Percentiles rank a stretch among this genome's conserved stretches.
These are phyloP conservation scores for Penicillium macrosclerotiorum DNA, from an alignment of 495 filamentous ascomycete genomes.

Conservation along the genomic window DNA sequence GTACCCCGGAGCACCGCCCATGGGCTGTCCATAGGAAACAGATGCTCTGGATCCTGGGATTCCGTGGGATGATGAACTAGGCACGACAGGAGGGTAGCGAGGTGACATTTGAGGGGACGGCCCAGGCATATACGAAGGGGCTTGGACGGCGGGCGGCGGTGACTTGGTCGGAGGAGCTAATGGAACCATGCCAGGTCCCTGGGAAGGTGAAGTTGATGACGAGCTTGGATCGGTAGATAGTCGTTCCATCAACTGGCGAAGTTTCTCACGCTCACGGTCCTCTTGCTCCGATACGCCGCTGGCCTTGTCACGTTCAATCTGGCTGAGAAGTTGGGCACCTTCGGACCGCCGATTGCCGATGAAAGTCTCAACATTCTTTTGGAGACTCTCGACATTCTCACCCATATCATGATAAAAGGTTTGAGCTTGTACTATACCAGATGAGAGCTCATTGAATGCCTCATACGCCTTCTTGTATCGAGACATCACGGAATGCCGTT, in stretches of 20 bases:
- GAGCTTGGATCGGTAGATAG: constrained; percentile 73
- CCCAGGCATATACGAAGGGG: constrained; percentile 36
- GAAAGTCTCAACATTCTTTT: constrained; percentile 95
- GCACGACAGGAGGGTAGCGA: constrained; percentile 44
- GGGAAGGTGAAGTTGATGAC: constrained; percentile 40
- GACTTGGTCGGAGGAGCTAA: constrained; percentile 39
- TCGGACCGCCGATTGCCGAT: constrained; percentile 92
- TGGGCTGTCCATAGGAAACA: constrained; percentile 43
- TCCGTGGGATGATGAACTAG: constrained; percentile 25
- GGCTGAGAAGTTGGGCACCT: constrained; percentile 80
- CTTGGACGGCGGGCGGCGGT: constrained; percentile 44
- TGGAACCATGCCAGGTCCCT: constrained; percentile 38
- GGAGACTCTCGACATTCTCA: constrained; percentile 90
- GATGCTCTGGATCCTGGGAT: constrained; percentile 39
- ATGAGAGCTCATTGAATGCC: constrained; percentile 86
- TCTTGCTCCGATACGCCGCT: constrained; percentile 70
- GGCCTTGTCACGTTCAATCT: constrained; percentile 79
- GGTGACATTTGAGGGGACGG: constrained; percentile 45
- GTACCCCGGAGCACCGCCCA: constrained; percentile 29
- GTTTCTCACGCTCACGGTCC: constrained; percentile 78
- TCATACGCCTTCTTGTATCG: constrained; percentile 92
- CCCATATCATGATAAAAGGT: constrained; percentile 95
- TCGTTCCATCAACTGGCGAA: constrained; percentile 90
- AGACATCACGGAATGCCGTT: constrained; percentile 74
- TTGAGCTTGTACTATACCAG: constrained; percentile 80